Percentiles rank a stretch among this genome's conserved stretches.
Conservation (phyloP, 2,329 filamentous ascomycete species). For the Didymella glomerata region DNA sequence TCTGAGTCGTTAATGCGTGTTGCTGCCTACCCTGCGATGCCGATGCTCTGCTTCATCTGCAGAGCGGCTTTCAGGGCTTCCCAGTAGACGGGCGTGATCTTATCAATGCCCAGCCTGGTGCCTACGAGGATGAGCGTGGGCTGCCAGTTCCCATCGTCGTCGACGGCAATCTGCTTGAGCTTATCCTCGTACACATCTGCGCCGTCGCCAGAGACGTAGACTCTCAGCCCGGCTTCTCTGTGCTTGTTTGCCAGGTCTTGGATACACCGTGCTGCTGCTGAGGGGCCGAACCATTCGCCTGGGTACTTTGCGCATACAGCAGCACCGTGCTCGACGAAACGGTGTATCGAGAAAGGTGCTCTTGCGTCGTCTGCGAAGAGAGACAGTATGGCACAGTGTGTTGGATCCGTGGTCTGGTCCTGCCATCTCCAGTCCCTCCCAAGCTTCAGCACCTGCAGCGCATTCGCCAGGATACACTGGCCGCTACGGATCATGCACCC, state of each 20-base stretch:
- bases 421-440: conserved; percentile 87
- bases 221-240: conserved; percentile 69
- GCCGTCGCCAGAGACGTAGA: conserved; percentile 90
- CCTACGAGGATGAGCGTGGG: conserved; percentile 91
- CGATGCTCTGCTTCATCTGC: conserved; percentile 90
- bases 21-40: conserved; percentile 82
- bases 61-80: conserved; percentile 86
- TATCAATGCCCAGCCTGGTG: conserved; percentile 89
- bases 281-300: conserved; percentile 99
- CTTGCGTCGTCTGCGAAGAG: conserved; percentile 86
- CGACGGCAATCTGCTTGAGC: conserved; percentile 79
- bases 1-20: neutral
- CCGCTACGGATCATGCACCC: conserved; percentile 99
- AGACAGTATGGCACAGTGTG: conserved; percentile 76
- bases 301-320: conserved; percentile 90
- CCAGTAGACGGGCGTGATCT: conserved; percentile 94
- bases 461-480: conserved; percentile 90
- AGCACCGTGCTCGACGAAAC: conserved; percentile 89
- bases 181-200: conserved; percentile 93
- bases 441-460: conserved; percentile 74
- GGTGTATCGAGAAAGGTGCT: conserved; percentile 93
- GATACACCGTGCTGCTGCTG: conserved; percentile 91
- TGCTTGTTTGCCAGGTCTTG: conserved; percentile 78
- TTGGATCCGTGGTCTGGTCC: conserved; percentile 54
- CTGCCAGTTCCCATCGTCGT: conserved; percentile 71